Conservation (phyloP, 2,329 filamentous ascomycete species). For the Paecilomyces dactylethromorphus region DNA sequence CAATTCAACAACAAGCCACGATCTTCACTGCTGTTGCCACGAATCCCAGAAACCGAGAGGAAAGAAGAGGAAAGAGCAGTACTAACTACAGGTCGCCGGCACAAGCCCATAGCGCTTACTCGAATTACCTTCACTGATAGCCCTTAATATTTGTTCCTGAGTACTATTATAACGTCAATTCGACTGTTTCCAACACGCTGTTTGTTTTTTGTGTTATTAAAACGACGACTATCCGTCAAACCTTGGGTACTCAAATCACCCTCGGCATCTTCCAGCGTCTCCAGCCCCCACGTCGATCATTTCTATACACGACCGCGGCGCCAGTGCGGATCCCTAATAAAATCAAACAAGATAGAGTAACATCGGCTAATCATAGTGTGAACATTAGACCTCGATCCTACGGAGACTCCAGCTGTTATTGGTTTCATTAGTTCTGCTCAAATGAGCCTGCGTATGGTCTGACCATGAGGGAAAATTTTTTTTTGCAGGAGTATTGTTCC, state of each 20-base stretch:
- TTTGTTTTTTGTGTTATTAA: too few relatives aligned
- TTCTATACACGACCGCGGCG: not conserved
- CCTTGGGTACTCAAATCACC: not conserved
- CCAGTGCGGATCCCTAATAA: not conserved
- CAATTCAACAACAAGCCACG: not conserved
- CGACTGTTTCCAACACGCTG: too few relatives aligned
- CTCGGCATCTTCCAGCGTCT: not conserved
- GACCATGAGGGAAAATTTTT: not conserved
- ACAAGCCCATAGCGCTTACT: not conserved
- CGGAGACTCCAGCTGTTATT: not conserved
- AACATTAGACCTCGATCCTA: not conserved
- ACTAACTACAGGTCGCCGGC: not conserved
- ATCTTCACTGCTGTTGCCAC: not conserved
- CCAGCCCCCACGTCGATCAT: not conserved
- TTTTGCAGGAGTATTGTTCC: not conserved
- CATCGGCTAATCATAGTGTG: not conserved
- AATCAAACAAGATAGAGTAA: not conserved
- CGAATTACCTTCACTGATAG: not conserved
- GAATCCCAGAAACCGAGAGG: not conserved
- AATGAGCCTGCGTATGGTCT: not conserved
- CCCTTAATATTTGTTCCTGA: not conserved
- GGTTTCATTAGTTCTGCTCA: not conserved
- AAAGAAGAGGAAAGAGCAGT: too few relatives aligned
- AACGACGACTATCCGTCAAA: not conserved
- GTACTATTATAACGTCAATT: too few relatives aligned